Evolutionary conservation across 176 grass and related monocot genomes (phyloP).

Genomic region (Coix lacrymajobi): DNA sequence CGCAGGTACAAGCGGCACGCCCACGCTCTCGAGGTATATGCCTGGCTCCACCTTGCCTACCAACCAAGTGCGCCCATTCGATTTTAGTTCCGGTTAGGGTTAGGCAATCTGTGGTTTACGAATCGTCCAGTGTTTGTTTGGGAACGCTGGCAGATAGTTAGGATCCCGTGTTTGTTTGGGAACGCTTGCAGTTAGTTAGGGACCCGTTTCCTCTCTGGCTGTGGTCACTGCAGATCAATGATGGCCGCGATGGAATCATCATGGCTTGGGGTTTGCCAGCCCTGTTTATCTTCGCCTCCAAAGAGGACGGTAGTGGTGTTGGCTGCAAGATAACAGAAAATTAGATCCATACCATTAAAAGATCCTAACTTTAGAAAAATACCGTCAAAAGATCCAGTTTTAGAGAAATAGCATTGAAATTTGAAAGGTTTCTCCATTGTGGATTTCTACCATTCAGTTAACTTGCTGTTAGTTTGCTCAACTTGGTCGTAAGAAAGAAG

Average conservation of each 20-base stretch:
- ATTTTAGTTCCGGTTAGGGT: background rate
- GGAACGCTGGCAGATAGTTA: background rate
- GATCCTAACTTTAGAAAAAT: too few relatives aligned
- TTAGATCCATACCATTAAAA: too few relatives aligned
- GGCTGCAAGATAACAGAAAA: background rate
- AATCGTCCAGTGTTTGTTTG: background rate
- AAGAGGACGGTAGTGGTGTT: background rate
- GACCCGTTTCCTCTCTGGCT: background rate
- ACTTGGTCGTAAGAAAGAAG: too few relatives aligned
- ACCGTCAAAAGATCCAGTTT: too few relatives aligned
- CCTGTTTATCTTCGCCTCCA: background rate
- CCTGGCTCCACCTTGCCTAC: background rate
- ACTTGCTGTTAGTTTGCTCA: too few relatives aligned
- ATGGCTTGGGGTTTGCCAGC: background rate
- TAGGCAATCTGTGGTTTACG: background rate
- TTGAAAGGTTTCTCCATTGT: too few relatives aligned
- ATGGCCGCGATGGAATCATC: background rate
- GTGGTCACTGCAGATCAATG: background rate
- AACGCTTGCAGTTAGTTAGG: background rate
- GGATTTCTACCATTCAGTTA: too few relatives aligned
- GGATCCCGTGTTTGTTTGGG: background rate
- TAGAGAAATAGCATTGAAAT: too few relatives aligned
- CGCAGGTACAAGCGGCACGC: constrained; percentile 57
- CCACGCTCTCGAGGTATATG: constrained; percentile 64
- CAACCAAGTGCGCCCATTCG: background rate